Base-by-base conservation (phyloP, 2,329 filamentous ascomycete species). In the Diaporthe eres region DNA sequence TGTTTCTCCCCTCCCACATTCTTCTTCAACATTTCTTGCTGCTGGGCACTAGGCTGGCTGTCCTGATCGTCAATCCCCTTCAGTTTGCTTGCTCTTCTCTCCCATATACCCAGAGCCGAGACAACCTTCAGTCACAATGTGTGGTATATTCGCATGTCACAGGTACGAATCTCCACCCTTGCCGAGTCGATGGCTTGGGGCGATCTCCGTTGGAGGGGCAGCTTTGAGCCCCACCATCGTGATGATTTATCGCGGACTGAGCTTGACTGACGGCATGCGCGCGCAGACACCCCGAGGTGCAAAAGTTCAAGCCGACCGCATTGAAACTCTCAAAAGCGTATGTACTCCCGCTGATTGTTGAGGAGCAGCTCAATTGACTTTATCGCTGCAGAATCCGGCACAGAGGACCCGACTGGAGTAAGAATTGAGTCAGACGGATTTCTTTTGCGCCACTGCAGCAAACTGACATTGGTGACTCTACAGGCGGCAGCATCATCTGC, bases 351-450 rank as follows among this genome's bases (percentile, higher is more conserved):
- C 34, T 68, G 74, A 61, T 65, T 42, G 39, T 31, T 67, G 34
- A 25, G 68, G 68, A 77, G 75, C 77, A 73, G 73, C 75, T 80
- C 79, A 84, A 85, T 84, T 86, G 83, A 87, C 88, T 79, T 79
- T 78, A 75, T 76, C 25, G 82, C 78, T 80, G 81, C 84, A 97
- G 95, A 84, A 91, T 98, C 83, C 95, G 97, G 82, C 97, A 99
- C 87, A 93, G 97, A 86, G 97, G 97, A 81, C 97, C 97, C 82
- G 97, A 99, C 89, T 99, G 97, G 97, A 98, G 95, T 97, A 89
- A 93, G 94, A 91, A 81, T 78, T 79, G 74, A 77, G 77, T 79
- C 77, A 77, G 74, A 74, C 79, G 79, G 79, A 83, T 49, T 22
- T 42, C 79, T 81, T 17, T 63, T 51, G 31, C 68, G 31, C 61